Evolutionary conservation across 2,329 filamentous ascomycete species (phyloP).

Genomic region (Dactylella cylindrospora): DNA sequence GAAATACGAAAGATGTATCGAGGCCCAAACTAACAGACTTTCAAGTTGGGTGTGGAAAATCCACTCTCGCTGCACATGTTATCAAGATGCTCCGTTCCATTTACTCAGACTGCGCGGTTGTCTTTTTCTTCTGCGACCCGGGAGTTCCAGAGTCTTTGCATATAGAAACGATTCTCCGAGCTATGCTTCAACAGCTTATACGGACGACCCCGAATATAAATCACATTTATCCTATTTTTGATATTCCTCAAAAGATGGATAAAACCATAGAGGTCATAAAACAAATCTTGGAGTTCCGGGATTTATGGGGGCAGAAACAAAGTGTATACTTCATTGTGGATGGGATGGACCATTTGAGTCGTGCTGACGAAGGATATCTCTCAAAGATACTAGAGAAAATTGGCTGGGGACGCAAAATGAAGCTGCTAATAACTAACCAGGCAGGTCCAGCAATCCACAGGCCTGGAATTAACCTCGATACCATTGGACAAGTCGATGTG

Average conservation of each 20-base stretch:
- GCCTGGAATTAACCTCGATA: not conserved
- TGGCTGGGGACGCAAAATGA: slow-evolving; percentile 3
- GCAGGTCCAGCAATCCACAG: not conserved
- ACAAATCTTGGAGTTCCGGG: slow-evolving; percentile 1
- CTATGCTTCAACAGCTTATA: slow-evolving; percentile 1
- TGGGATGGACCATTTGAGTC: not conserved
- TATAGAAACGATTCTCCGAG: slow-evolving; percentile 4
- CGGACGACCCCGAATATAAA: not conserved
- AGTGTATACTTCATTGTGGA: slow-evolving; percentile 6
- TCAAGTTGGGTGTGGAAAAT: slow-evolving; percentile 6
- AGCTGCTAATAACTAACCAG: slow-evolving; percentile 6
- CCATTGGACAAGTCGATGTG: not conserved
- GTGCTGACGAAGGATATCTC: not conserved
- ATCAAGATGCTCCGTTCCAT: slow-evolving; percentile 3
- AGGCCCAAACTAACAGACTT: too few species aligned
- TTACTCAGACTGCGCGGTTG: not conserved
- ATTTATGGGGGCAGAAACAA: not conserved
- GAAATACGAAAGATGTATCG: too few species aligned
- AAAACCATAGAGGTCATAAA: not conserved
- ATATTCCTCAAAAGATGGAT: slow-evolving; percentile 1
- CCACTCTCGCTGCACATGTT: not conserved
- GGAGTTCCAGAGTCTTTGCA: slow-evolving; percentile 12
- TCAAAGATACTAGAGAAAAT: not conserved
- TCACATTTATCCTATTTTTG: slow-evolving; percentile 2
- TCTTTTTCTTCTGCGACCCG: slow-evolving; percentile 11